phyloP scores from a whole-genome alignment of 1,284 basidiomycete species.

The Ceratobasidium sp. region DNA sequence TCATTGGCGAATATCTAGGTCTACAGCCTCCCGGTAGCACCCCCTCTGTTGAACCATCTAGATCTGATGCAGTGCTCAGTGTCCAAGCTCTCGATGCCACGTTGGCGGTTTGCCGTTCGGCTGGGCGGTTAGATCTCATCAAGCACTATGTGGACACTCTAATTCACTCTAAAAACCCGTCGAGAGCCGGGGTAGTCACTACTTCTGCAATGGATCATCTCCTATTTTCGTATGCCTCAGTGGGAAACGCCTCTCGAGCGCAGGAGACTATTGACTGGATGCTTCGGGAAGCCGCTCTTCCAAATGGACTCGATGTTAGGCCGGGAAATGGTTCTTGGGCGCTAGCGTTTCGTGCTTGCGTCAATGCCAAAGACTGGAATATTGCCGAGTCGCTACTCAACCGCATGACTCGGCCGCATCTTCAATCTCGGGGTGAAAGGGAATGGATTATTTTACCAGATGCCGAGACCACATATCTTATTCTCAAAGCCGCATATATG shows the following conservation, averaged over 20 bases:
- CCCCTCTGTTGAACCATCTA: slow-evolving; percentile 46
- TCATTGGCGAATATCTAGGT: slow-evolving; percentile 70
- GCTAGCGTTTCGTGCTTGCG: slow-evolving; percentile 26
- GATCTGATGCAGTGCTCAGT: slow-evolving; percentile 57
- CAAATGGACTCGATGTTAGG: slow-evolving; percentile 55
- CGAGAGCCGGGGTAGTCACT: background rate
- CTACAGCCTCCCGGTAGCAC: slow-evolving; percentile 61
- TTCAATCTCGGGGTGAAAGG: background rate
- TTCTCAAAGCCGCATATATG: slow-evolving; percentile 10
- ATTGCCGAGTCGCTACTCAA: background rate
- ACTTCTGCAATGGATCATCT: slow-evolving; percentile 61
- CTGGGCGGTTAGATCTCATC: slow-evolving; percentile 21
- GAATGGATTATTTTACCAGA: slow-evolving; percentile 1
- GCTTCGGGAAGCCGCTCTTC: slow-evolving; percentile 53
- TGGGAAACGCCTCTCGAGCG: slow-evolving; percentile 59
- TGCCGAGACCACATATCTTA: slow-evolving; percentile 21
- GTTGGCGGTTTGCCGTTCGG: slow-evolving; percentile 64
- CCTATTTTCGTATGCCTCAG: slow-evolving; percentile 62
- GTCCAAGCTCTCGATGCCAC: slow-evolving; percentile 62
- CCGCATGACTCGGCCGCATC: background rate
- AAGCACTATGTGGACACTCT: background rate
- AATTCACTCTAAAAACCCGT: background rate
- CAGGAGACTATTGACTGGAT: slow-evolving; percentile 72
- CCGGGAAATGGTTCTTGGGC: slow-evolving; percentile 21
- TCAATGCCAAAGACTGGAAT: slow-evolving; percentile 23